phyloP scores from a whole-genome alignment of 805 yeast species.

The Ogataea kodamae region DNA sequence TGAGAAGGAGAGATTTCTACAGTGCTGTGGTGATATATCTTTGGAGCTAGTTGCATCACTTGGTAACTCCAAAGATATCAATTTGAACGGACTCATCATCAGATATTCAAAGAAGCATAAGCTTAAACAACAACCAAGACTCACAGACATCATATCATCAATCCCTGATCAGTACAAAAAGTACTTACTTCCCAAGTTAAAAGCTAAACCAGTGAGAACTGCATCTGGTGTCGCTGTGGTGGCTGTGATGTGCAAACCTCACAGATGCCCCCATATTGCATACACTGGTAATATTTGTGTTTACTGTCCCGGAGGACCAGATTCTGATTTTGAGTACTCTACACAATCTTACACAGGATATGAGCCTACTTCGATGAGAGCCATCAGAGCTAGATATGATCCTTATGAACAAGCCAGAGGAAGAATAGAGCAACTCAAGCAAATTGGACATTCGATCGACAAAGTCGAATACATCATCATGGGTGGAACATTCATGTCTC shows the following conservation, averaged over 20 bases:
- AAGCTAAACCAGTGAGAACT: slow-evolving; percentile 98
- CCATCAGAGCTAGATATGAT: slow-evolving; percentile 97
- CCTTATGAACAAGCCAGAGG: slow-evolving; percentile 99
- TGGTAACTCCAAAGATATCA: slow-evolving; percentile 71
- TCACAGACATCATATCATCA: slow-evolving; percentile 90
- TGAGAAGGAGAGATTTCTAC: slow-evolving; percentile 88
- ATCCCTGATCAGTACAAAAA: slow-evolving; percentile 95
- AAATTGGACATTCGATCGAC: slow-evolving; percentile 93
- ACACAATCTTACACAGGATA: slow-evolving; percentile 98
- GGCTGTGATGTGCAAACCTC: slow-evolving; percentile 99
- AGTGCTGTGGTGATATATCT: slow-evolving; percentile 90
- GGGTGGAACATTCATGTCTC: slow-evolving; percentile 99
- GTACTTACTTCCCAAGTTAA: slow-evolving; percentile 83
- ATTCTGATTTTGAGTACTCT: slow-evolving; percentile 94
- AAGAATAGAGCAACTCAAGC: slow-evolving; percentile 91
- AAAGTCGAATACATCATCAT: slow-evolving; percentile 96
- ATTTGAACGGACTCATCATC: slow-evolving; percentile 84
- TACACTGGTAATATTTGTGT: slow-evolving; percentile 98
- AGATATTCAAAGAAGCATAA: slow-evolving; percentile 86
- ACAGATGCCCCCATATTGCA: slow-evolving; percentile 98
- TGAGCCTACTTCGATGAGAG: slow-evolving; percentile 98
- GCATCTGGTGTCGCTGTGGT: slow-evolving; percentile 99
- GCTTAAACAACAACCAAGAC: slow-evolving; percentile 85
- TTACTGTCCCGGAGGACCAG: slow-evolving; percentile 99
- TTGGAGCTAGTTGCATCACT: slow-evolving; percentile 78